Evolutionary conservation across 2,329 filamentous ascomycete species (phyloP).

Genomic region (Aspergillus sp.): DNA sequence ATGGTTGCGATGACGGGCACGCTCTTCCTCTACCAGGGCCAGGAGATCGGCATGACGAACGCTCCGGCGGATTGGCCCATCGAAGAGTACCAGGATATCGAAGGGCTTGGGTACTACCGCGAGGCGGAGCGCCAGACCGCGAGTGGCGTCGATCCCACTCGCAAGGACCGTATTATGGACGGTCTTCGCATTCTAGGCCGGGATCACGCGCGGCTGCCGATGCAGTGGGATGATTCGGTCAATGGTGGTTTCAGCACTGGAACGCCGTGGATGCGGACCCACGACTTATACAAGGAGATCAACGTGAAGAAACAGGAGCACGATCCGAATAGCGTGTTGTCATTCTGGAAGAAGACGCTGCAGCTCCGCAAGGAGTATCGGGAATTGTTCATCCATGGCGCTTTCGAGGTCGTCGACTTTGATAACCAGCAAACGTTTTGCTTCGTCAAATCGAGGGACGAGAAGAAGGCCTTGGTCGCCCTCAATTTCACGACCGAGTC

Average conservation of each 20-base stretch:
- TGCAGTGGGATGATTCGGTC: slow-evolving; percentile 61
- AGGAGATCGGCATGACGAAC: slow-evolving; percentile 62
- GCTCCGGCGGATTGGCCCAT: slow-evolving; percentile 51
- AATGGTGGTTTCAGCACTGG: slow-evolving; percentile 63
- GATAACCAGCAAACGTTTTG: slow-evolving; percentile 21
- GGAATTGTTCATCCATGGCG: slow-evolving; percentile 49
- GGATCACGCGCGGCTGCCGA: slow-evolving; percentile 64
- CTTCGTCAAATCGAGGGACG: slow-evolving; percentile 19
- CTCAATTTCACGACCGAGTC: slow-evolving; percentile 17
- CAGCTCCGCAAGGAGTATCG: slow-evolving; percentile 55
- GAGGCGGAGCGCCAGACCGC: slow-evolving; percentile 33
- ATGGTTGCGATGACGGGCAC: slow-evolving; percentile 52
- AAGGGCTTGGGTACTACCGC: slow-evolving; percentile 51
- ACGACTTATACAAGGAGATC: slow-evolving; percentile 39
- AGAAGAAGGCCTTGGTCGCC: slow-evolving; percentile 15
- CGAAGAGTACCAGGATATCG: slow-evolving; percentile 43
- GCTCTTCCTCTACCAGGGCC: slow-evolving; percentile 59
- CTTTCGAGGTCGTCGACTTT: slow-evolving; percentile 20
- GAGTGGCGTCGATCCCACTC: slow-evolving; percentile 17
- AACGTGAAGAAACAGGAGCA: slow-evolving; percentile 55
- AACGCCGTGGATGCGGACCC: slow-evolving; percentile 60
- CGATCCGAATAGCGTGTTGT: slow-evolving; percentile 48
- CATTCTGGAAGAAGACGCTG: slow-evolving; percentile 60
- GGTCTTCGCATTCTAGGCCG: slow-evolving; percentile 55
- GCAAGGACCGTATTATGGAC: slow-evolving; percentile 18